These are phyloP conservation scores for Mucor irregularis DNA, from an alignment of 371 early-diverging fungal genomes.

Conservation along the genomic window DNA sequence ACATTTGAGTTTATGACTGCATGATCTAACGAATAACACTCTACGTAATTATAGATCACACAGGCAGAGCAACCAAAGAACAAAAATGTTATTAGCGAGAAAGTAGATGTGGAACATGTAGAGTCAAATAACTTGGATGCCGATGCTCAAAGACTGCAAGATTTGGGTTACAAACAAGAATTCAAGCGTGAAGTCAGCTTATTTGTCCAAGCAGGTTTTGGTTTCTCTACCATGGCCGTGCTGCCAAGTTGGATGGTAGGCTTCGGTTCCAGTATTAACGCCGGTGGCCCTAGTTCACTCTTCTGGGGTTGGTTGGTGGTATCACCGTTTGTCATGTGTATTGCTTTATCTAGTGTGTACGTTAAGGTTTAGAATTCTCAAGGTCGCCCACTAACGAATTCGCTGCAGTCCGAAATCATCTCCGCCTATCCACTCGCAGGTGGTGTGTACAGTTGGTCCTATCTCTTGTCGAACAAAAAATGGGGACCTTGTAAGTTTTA, in stretches of 20 bases:
- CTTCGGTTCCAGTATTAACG: conserved; percentile 29
- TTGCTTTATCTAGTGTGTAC: conserved; percentile 33
- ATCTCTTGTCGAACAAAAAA: conserved; percentile 29
- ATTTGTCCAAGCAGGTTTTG: conserved; percentile 37
- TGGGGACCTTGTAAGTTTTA: conserved; percentile 42
- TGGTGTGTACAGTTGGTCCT: conserved; percentile 44
- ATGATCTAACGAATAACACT: too few species aligned
- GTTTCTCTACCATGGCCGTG: conserved; percentile 39
- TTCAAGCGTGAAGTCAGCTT: conserved; percentile 42
- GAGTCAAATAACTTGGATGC: conserved; percentile 23
- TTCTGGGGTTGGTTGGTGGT: conserved; percentile 44
- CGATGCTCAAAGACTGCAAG: conserved; percentile 37
- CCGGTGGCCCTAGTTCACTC: conserved; percentile 42
- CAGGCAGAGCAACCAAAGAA: too few species aligned
- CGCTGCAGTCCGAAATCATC: conserved; percentile 26
- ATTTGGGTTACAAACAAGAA: conserved; percentile 47
- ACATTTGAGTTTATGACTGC: too few species aligned
- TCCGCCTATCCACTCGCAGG: conserved; percentile 43
- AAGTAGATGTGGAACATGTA: conserved; percentile 13
- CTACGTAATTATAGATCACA: too few species aligned
- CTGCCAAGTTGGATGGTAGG: conserved; percentile 40
- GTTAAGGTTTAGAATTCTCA: too few species aligned
- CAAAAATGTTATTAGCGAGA: too few species aligned
- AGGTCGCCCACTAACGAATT: neutral
- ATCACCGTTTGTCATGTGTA: conserved; percentile 38